phyloP scores from a whole-genome alignment of 225 moss, liverwort and hornwort species.

The Pleurozium schreberi region DNA sequence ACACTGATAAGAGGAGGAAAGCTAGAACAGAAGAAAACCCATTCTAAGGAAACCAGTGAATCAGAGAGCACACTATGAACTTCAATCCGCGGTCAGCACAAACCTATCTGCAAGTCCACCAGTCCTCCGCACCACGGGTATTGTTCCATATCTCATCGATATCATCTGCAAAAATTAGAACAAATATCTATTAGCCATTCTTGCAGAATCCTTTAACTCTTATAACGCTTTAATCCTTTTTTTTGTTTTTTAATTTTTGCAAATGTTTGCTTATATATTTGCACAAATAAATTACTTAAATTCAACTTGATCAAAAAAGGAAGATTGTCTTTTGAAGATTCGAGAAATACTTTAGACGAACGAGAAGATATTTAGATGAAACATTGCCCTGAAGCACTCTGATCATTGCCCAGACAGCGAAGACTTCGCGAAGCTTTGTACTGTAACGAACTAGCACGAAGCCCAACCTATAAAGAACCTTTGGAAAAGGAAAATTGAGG shows the following conservation, averaged over 20 bases:
- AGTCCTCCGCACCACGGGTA: constrained; percentile 84
- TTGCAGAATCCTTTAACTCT: not conserved
- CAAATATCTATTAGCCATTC: not conserved
- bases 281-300: not conserved
- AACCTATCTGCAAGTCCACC: constrained; percentile 96
- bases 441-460: not conserved
- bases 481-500: not conserved
- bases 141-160: constrained; percentile 90
- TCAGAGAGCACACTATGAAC: not conserved
- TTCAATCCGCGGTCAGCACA: not conserved
- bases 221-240: not conserved
- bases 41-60: not conserved
- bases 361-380: not conserved
- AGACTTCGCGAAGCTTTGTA: not conserved
- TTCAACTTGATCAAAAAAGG: not conserved
- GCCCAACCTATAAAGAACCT: not conserved
- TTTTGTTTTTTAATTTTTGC: not conserved
- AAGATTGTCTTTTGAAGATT: not conserved
- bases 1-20: not conserved
- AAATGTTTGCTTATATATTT: not conserved
- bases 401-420: not conserved
- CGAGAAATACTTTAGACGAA: not conserved
- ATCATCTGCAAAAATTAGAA: constrained; percentile 59
- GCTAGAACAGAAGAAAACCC: not conserved
- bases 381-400: not conserved